phyloP scores from a whole-genome alignment of 306 rosid genomes.

The Rosa lucieae region DNA sequence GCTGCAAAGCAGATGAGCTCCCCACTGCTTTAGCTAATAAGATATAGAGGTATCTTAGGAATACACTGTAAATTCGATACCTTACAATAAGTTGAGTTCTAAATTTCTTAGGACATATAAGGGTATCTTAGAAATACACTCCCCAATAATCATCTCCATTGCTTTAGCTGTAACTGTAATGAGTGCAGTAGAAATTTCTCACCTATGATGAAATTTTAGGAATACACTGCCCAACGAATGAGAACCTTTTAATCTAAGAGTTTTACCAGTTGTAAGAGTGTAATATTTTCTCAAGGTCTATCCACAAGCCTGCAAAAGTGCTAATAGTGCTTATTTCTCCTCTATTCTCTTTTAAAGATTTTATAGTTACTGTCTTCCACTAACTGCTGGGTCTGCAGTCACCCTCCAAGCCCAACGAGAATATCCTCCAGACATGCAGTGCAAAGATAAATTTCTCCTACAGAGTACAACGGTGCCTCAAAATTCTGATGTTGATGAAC shows the following conservation, averaged over 20 bases:
- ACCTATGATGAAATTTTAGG: not conserved
- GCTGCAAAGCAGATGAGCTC: constrained; percentile 1
- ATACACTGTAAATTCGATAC: no score
- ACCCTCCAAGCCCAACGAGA: constrained; percentile 94
- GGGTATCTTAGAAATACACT: not conserved
- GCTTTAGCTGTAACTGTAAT: constrained; percentile 3
- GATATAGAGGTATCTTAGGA: not conserved
- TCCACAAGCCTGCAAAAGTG: not conserved
- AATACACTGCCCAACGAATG: not conserved
- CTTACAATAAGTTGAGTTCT: no score
- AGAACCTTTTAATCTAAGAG: not conserved
- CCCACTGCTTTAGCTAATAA: not conserved
- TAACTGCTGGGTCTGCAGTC: constrained; percentile 54
- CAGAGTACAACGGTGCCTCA: constrained; percentile 78
- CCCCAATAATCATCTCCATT: not conserved
- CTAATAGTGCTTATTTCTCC: constrained; percentile 21
- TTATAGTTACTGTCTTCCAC: constrained; percentile 12
- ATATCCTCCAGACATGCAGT: constrained; percentile 80
- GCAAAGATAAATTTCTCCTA: constrained; percentile 93
- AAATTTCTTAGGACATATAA: not conserved
- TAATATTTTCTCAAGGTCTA: constrained; percentile 2
- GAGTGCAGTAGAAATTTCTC: not conserved
- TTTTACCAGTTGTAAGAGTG: constrained; percentile 8
- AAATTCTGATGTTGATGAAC: constrained; percentile 75
- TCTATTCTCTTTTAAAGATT: not conserved